Conservation (phyloP, 495 filamentous ascomycete genomes). For the Trichoderma virens region DNA sequence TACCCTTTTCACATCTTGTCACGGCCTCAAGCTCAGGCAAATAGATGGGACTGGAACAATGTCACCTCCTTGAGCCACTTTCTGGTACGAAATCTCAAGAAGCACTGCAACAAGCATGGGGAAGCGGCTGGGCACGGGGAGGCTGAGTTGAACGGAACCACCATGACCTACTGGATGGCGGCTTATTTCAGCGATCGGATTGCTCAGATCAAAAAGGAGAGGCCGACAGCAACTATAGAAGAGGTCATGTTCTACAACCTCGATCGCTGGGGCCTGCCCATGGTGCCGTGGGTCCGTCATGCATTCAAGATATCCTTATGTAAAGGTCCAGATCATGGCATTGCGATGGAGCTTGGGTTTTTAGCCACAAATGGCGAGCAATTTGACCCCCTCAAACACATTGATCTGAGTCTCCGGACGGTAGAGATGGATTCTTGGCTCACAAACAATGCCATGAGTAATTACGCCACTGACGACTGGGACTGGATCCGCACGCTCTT, state of each 20-base stretch:
- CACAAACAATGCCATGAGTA: neutral
- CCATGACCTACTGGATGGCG: neutral
- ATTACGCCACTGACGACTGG: neutral
- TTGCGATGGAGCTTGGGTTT: conserved; percentile 6
- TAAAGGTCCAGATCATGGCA: conserved; percentile 3
- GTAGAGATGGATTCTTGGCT: neutral
- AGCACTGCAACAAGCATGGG: conserved; percentile 4
- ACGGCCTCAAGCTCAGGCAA: neutral
- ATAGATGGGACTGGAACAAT: neutral
- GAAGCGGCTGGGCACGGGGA: neutral
- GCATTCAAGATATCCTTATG: neutral
- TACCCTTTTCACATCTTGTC: conserved; percentile 9
- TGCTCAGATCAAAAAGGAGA: neutral
- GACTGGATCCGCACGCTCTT: neutral
- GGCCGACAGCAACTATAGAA: neutral
- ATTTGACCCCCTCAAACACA: neutral
- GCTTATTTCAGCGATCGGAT: neutral
- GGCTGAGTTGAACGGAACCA: neutral
- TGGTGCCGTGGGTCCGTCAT: neutral
- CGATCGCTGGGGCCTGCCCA: conserved; percentile 8
- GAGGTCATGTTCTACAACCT: neutral
- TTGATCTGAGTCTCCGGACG: neutral
- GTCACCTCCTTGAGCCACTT: neutral
- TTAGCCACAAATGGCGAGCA: neutral
- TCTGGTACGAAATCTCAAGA: neutral